Percentiles rank a stretch among this genome's conserved stretches.
Evolutionary conservation across 2,329 filamentous ascomycete genomes (phyloP).

Genomic region (Aspergillus proliferans): DNA sequence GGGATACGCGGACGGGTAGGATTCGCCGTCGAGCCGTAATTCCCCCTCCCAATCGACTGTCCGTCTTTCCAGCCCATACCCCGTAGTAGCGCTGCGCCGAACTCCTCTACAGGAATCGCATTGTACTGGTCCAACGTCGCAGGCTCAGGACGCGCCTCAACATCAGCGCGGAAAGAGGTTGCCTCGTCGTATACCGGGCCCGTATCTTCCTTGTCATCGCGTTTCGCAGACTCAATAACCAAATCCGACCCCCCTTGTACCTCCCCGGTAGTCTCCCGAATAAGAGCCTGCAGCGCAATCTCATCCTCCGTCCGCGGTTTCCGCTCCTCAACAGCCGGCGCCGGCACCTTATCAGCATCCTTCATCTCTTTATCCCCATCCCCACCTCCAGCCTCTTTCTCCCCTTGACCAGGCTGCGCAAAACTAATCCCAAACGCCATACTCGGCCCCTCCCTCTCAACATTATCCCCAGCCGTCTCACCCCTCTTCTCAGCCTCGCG

Average conservation of each 20-base stretch:
- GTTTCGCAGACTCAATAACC: constrained; percentile 44
- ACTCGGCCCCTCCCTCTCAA: constrained; percentile 48
- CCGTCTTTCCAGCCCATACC: constrained; percentile 92
- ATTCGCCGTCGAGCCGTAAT: constrained; percentile 39
- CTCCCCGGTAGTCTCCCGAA: constrained; percentile 49
- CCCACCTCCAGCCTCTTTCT: constrained; percentile 1
- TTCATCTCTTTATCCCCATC: constrained; percentile 22
- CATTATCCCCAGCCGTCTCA: constrained; percentile 24
- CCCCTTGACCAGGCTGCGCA: constrained; percentile 24
- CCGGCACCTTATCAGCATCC: constrained; percentile 12
- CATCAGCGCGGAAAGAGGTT: constrained; percentile 64
- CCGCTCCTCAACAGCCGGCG: constrained; percentile 9
- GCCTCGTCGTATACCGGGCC: constrained; percentile 30
- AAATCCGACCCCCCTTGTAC: constrained; percentile 41
- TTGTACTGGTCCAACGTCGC: constrained; percentile 80
- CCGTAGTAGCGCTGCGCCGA: constrained; percentile 79
- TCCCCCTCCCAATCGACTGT: constrained; percentile 52
- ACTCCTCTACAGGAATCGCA: constrained; percentile 86
- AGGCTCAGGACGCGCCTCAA: constrained; percentile 64
- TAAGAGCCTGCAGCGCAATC: constrained; percentile 59
- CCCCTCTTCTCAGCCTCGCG: constrained; percentile 37
- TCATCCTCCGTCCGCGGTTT: constrained; percentile 53
- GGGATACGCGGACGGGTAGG: constrained; percentile 58
- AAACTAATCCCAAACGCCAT: constrained; percentile 51
- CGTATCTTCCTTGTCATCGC: constrained; percentile 14